These are phyloP conservation scores for Neurospora hispaniola DNA, from an alignment of 495 filamentous ascomycete genomes.

Conservation along the genomic window DNA sequence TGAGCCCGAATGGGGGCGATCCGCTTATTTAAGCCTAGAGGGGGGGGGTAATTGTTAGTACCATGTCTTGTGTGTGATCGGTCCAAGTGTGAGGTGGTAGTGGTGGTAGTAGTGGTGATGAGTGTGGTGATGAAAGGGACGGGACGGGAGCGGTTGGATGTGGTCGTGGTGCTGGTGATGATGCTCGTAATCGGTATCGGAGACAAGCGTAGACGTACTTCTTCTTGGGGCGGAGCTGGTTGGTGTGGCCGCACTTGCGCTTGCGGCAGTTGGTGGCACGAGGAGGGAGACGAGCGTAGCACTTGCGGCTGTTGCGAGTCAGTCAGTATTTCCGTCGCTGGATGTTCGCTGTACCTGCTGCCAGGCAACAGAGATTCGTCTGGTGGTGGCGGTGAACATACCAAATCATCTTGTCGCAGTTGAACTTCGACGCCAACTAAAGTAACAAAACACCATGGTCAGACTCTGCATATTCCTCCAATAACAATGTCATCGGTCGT, in stretches of 20 bases:
- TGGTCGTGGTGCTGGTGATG: background rate
- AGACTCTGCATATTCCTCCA: background rate
- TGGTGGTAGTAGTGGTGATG: background rate
- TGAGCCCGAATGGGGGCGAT: background rate
- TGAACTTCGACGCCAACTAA: constrained; percentile 83
- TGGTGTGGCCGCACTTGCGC: constrained; percentile 99
- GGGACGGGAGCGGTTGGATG: background rate
- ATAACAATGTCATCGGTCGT: background rate
- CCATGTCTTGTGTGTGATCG: background rate
- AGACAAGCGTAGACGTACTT: constrained; percentile 39
- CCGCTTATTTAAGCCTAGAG: background rate
- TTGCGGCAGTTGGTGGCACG: constrained; percentile 99
- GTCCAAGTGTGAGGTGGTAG: background rate
- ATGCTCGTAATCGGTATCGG: background rate
- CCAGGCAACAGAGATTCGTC: background rate
- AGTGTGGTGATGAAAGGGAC: background rate
- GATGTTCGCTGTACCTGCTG: accelerated
- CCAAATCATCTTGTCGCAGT: constrained; percentile 99
- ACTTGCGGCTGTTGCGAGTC: constrained; percentile 59
- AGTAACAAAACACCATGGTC: background rate
- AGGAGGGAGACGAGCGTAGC: constrained; percentile 96
- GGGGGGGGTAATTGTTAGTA: background rate
- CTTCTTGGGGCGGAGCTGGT: constrained; percentile 99
- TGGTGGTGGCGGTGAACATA: background rate
- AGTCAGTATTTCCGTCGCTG: background rate